A percentile compares a stretch with the other conserved stretches of the same genome.
phyloP scores from a whole-genome alignment of 179 eudicot species.

The Amaranthus tricolor region DNA sequence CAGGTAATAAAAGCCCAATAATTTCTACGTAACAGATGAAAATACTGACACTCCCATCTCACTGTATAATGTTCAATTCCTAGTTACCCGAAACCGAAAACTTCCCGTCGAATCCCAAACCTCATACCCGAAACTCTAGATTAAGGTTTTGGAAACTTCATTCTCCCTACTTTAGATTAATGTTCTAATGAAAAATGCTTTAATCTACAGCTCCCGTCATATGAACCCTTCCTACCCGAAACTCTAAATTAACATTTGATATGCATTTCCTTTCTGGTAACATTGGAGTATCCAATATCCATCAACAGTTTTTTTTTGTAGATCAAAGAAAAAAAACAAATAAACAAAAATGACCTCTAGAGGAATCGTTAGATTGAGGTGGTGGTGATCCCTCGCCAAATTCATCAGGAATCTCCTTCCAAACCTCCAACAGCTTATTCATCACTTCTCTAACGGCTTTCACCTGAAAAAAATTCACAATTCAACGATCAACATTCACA shows the following conservation, averaged over 20 bases:
- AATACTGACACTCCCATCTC: background rate
- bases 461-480: constrained; percentile 37
- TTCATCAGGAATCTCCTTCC: constrained; percentile 86
- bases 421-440: constrained; percentile 65
- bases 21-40: too few relatives aligned
- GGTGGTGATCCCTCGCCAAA: constrained; percentile 56
- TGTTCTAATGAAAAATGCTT: too few relatives aligned
- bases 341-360: constrained; percentile 48
- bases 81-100: too few relatives aligned
- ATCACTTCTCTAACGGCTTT: constrained; percentile 83
- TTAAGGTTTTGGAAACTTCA: too few relatives aligned
- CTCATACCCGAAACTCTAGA: too few relatives aligned
- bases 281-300: background rate
- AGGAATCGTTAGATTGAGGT: constrained; percentile 49
- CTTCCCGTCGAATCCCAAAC: too few relatives aligned
- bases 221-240: too few relatives aligned
- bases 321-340: background rate
- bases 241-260: too few relatives aligned
- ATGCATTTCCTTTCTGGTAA: too few relatives aligned
- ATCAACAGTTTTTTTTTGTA: background rate
- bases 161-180: too few relatives aligned
- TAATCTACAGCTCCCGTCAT: too few relatives aligned
- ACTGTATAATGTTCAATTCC: background rate
- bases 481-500: background rate
- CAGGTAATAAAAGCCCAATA: too few relatives aligned